Base-by-base conservation (phyloP, 352 stramenopile genomes). In the Thalassiosira exigua region DNA sequence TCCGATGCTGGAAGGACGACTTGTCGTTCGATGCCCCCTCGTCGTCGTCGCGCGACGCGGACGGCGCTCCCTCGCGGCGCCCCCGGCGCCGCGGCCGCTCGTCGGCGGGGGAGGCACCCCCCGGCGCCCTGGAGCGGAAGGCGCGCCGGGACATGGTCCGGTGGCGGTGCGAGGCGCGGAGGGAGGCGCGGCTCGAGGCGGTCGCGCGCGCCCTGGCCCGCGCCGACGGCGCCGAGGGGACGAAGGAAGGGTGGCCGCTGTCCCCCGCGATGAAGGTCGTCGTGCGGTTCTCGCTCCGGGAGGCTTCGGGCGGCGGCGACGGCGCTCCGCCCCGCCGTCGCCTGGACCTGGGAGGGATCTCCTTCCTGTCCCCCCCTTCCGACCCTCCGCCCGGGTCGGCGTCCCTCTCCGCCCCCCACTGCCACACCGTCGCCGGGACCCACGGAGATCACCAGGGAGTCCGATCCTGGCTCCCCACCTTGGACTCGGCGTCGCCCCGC, bases 371-470 rank as follows among this genome's bases (percentile, higher is more conserved):
- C 12, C 73, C 73, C 0, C 19, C 51, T 0, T 14, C 30, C 19
- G 17, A 70, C 19, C 46, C 9, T 29, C 19, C 27, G 19, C 14
- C 11, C 26, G 48, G 29, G 33, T 62, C 50, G 14, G 46, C 42
- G 24, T 24, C 27, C 42, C 36, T 39, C 30, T 21, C 42, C 12
- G 87, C 71, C 9, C 88, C 88, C 12, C 82, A 93, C 60, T 74
- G 86, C 0, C 90, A 93, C 58, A 93, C 88, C 2, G 86, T 79
- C 2, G 57, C 51, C 1, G 88, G 88, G 30, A 83, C 83, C 0
- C 72, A 82, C 51, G 88, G 88, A 14, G 88, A 93, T 75, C 83
- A 90, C 69, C 81, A 92, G 73, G 88, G 88, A 52, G 69, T 88
- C 26, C 72, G 84, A 69, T 84, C 68, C 22, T 93, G 88, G 86